phyloP scores from a whole-genome alignment of 2,329 filamentous ascomycete species.

The Colletotrichum karsti region DNA sequence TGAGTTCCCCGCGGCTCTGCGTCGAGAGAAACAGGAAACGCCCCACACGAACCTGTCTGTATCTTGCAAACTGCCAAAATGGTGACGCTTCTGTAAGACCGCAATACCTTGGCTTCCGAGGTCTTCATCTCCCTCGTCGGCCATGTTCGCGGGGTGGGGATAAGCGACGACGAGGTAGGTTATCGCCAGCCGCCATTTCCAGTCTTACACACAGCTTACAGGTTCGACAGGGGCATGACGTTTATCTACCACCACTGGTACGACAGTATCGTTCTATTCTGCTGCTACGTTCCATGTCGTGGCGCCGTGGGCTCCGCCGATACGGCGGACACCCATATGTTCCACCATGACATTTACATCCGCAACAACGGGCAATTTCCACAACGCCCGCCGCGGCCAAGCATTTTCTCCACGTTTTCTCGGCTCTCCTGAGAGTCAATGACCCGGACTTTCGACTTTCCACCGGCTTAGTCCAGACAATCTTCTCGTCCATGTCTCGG shows the following conservation, averaged over 20 bases:
- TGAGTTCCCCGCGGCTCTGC: background rate
- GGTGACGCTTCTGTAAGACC: slow-evolving; percentile 17
- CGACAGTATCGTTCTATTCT: background rate
- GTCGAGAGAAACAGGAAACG: background rate
- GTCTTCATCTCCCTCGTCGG: background rate
- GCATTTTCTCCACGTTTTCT: slow-evolving; percentile 7
- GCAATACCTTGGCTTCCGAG: background rate
- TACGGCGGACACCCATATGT: slow-evolving; percentile 15
- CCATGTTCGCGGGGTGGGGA: background rate
- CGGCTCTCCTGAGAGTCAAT: background rate
- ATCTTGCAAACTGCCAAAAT: background rate
- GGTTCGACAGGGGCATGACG: background rate
- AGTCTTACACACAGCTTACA: background rate
- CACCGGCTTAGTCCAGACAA: slow-evolving; percentile 8
- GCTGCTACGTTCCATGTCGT: background rate
- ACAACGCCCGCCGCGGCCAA: background rate
- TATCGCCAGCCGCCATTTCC: background rate
- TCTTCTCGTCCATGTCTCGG: background rate
- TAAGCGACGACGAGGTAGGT: background rate
- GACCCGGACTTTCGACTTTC: background rate
- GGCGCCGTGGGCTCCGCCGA: background rate
- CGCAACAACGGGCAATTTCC: slow-evolving; percentile 1
- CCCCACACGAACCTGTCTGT: background rate
- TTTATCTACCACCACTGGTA: background rate
- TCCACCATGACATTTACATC: background rate